These are phyloP conservation scores for Suhomyces chickasaworum DNA, from an alignment of 1,139 yeast genomes.

Conservation along the genomic window DNA sequence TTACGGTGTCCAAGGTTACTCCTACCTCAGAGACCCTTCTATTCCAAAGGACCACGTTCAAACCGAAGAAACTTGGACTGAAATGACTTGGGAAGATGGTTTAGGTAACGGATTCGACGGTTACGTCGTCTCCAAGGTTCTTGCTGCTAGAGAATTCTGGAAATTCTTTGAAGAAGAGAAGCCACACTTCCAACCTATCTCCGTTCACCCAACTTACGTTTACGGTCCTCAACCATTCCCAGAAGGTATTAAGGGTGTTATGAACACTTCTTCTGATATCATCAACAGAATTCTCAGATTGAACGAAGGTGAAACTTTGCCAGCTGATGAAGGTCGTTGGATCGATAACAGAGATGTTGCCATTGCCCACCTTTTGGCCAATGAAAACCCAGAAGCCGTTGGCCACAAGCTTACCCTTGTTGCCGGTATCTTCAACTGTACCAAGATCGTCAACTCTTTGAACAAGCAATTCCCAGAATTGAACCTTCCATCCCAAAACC, in stretches of 20 bases:
- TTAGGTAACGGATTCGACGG: background rate
- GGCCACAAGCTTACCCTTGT: constrained; percentile 13
- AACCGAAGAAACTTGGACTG: constrained; percentile 2
- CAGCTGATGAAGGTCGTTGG: constrained; percentile 13
- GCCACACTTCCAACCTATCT: background rate
- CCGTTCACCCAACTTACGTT: background rate
- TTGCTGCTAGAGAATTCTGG: background rate
- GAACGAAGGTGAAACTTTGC: constrained; percentile 17
- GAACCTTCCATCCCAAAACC: background rate
- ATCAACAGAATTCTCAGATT: constrained; percentile 10
- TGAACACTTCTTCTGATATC: constrained; percentile 1
- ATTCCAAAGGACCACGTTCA: background rate
- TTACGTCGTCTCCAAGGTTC: background rate
- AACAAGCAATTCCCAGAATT: constrained; percentile 14
- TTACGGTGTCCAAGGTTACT: background rate
- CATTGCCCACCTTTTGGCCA: constrained; percentile 16
- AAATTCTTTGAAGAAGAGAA: background rate
- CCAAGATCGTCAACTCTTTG: constrained; percentile 35
- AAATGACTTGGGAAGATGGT: constrained; percentile 1
- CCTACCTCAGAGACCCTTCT: background rate
- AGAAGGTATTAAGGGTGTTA: background rate
- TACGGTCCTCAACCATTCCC: background rate
- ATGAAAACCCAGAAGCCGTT: constrained; percentile 13
- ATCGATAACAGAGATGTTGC: constrained; percentile 19
- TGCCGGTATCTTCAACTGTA: constrained; percentile 18